phyloP scores from a whole-genome alignment of 331 rosid genomes.

The Cucumis variabilis region DNA sequence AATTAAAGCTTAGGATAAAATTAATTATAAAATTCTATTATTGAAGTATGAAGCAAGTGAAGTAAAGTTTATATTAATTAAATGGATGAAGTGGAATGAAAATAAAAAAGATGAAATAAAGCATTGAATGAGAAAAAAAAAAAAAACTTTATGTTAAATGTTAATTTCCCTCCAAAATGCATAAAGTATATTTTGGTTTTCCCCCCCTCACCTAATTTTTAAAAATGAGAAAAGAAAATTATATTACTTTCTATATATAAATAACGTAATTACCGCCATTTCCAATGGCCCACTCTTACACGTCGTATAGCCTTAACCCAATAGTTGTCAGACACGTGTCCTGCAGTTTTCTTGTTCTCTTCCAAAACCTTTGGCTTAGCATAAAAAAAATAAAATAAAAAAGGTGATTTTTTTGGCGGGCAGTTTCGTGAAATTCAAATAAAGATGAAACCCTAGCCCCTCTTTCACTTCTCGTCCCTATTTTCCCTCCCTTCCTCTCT shows the following conservation, averaged over 20 bases:
- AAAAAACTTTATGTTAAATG: constrained; percentile 20
- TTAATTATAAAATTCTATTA: not conserved
- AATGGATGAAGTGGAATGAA: not conserved
- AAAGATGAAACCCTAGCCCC: constrained; percentile 50
- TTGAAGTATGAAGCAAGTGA: not conserved
- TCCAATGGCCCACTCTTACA: constrained; percentile 31
- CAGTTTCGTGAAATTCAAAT: constrained; percentile 49
- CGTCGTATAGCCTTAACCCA: not conserved
- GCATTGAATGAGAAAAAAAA: not conserved
- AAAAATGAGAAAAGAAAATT: not conserved
- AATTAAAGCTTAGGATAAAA: too few species aligned
- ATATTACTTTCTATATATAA: constrained; percentile 21
- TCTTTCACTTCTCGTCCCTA: not conserved
- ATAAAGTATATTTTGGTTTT: constrained; percentile 25
- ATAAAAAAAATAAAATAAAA: not conserved
- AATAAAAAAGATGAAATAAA: not conserved
- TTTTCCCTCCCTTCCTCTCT: constrained; percentile 12
- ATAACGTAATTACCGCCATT: constrained; percentile 53
- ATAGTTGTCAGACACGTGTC: constrained; percentile 40
- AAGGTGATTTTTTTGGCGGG: constrained; percentile 52
- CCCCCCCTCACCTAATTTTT: constrained; percentile 43
- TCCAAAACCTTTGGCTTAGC: constrained; percentile 34
- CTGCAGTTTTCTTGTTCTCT: constrained; percentile 36
- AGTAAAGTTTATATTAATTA: not conserved
- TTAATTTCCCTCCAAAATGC: constrained; percentile 40